phyloP scores from a whole-genome alignment of 768 basidiomycete genomes.

The Hemileccinum impolitum region DNA sequence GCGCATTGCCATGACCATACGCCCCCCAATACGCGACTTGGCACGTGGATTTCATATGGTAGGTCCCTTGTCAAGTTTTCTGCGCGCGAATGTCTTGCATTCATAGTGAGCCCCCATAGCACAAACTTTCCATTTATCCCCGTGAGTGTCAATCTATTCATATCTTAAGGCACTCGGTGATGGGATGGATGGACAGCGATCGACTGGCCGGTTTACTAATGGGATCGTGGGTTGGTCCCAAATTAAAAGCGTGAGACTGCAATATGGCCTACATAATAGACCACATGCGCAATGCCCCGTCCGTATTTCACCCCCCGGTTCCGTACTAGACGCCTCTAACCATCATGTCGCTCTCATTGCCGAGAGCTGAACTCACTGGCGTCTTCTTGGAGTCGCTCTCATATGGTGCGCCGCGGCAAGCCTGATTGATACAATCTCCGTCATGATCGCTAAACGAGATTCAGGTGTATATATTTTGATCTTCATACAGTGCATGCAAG shows the following conservation, averaged over 20 bases:
- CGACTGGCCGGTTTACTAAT: not conserved
- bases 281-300: not conserved
- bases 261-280: not conserved
- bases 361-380: not conserved
- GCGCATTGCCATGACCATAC: too few species aligned
- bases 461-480: not conserved
- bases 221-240: not conserved
- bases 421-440: not conserved
- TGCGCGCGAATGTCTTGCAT: not conserved
- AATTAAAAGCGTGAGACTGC: not conserved
- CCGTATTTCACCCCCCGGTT: not conserved
- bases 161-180: not conserved
- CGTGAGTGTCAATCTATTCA: not conserved
- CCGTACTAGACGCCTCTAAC: not conserved
- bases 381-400: constrained; percentile 2
- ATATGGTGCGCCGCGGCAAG: not conserved
- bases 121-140: not conserved
- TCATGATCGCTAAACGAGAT: not conserved
- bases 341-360: not conserved
- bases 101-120: not conserved
- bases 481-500: not conserved
- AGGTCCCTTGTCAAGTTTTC: too few species aligned
- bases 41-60: not conserved
- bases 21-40: not conserved
- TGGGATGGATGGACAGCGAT: not conserved